Conservation (phyloP, 805 yeast species). For the Candida loeiensis region DNA sequence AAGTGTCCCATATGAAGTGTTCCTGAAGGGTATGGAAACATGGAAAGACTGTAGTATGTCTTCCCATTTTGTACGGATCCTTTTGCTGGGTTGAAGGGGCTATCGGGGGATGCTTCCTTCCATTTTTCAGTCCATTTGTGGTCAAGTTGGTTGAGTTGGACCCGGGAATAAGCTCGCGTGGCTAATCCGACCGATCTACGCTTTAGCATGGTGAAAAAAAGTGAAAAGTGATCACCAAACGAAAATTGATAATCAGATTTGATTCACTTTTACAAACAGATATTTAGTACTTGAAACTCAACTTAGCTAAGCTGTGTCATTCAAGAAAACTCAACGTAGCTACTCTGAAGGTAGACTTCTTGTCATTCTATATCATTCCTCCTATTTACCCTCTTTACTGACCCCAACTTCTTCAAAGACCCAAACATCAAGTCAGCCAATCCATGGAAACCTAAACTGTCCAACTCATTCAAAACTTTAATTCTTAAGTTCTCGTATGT, state of each 20-base stretch:
- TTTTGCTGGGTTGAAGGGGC: conserved; percentile 36
- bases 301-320: no score
- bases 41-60: conserved; percentile 65
- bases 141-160: conserved; percentile 35
- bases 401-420: conserved; percentile 48
- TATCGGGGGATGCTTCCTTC: conserved; percentile 32
- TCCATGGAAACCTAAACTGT: conserved; percentile 44
- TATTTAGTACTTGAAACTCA: no score
- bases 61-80: conserved; percentile 15
- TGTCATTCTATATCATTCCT: no score
- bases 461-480: conserved; percentile 41
- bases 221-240: background rate
- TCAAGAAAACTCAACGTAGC: no score
- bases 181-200: background rate
- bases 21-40: conserved; percentile 98
- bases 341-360: no score
- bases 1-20: conserved; percentile 90
- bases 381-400: background rate
- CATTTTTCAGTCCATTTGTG: conserved; percentile 53
- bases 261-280: no score
- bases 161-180: conserved; percentile 2
- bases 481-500: conserved; percentile 46
- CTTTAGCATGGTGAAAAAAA: background rate
- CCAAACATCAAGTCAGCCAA: conserved; percentile 48
- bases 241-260: no score